Evolutionary conservation across 805 yeast species (phyloP), one percentile per base, ranked within the genome.

Genomic region (Starmerella ratchasimensis): DNA sequence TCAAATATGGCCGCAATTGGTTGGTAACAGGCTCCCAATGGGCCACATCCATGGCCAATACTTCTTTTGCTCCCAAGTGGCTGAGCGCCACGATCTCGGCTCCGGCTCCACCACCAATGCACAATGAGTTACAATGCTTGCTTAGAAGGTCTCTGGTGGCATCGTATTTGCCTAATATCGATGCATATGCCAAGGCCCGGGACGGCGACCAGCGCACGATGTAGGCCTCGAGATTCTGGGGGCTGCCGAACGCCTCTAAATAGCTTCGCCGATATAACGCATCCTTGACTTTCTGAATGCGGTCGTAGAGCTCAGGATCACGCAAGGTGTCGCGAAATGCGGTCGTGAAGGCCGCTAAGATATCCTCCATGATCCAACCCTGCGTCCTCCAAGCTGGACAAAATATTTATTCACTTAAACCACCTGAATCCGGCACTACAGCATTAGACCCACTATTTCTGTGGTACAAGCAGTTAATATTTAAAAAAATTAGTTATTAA

Each of bases 101-200:
- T 4, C 88, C 81, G 0, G 94, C 94, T 25, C 95, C 95, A 18
- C 93, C 94, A 15, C 94, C 95, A 26, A 84, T 65, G 48, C 77
- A 71, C 25, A 82, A 54, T 0, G 76, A 69, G 5, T 64, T 56
- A 3, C 60, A 16, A n/a, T 33, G 29, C 9, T 34, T 19, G 6
- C 23, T 29, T 33, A 24, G 32, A 33, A n/a, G 71, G 50, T 17
- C 67, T 27, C 3, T 58, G 54, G 30, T 57, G 52, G 8, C 74
- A 55, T 3, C 65, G 65, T 4, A 55, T 57, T 21, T 77, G 58
- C 11, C 69, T 47, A 82, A 75, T 17, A 83, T 62, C 1, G 83
- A 71, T 2, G 78, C 57, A 53, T 83, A 83, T 0, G 82, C 74
- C 32, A 81, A 61, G 0, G 93, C 76, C 39, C 94, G 62, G 0